These are phyloP conservation scores for Hypoxylon sp. DNA, from an alignment of 2,329 filamentous ascomycete species.

Conservation along the genomic window DNA sequence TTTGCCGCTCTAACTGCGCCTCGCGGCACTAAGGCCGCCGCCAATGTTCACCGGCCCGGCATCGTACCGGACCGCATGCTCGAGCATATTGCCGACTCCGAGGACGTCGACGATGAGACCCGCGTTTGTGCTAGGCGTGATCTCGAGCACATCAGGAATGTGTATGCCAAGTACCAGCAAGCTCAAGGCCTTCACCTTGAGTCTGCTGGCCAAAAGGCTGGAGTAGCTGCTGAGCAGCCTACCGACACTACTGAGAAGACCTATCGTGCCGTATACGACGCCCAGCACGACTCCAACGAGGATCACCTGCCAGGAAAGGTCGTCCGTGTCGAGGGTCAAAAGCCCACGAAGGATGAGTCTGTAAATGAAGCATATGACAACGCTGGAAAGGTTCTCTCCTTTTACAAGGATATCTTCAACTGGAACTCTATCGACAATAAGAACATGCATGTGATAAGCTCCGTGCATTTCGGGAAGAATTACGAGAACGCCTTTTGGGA, in stretches of 20 bases:
- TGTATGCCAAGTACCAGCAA: constrained; percentile 55
- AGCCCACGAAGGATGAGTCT: constrained; percentile 58
- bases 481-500: constrained; percentile 72
- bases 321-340: constrained; percentile 61
- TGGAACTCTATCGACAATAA: constrained; percentile 69
- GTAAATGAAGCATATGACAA: constrained; percentile 68
- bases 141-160: constrained; percentile 57
- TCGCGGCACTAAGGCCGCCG: constrained; percentile 49
- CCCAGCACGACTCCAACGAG: constrained; percentile 58
- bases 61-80: constrained; percentile 61
- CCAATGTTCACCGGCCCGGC: constrained; percentile 44
- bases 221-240: constrained; percentile 26
- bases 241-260: constrained; percentile 50
- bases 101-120: constrained; percentile 58
- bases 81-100: constrained; percentile 57
- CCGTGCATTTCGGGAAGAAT: constrained; percentile 66
- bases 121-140: constrained; percentile 58
- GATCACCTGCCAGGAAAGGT: constrained; percentile 60
- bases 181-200: constrained; percentile 46
- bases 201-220: constrained; percentile 41
- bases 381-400: constrained; percentile 64
- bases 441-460: constrained; percentile 65
- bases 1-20: constrained; percentile 56
- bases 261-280: constrained; percentile 63
- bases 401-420: constrained; percentile 65